Base-by-base conservation (phyloP, 2,329 filamentous ascomycete species). In the Epichloe coenophiala region DNA sequence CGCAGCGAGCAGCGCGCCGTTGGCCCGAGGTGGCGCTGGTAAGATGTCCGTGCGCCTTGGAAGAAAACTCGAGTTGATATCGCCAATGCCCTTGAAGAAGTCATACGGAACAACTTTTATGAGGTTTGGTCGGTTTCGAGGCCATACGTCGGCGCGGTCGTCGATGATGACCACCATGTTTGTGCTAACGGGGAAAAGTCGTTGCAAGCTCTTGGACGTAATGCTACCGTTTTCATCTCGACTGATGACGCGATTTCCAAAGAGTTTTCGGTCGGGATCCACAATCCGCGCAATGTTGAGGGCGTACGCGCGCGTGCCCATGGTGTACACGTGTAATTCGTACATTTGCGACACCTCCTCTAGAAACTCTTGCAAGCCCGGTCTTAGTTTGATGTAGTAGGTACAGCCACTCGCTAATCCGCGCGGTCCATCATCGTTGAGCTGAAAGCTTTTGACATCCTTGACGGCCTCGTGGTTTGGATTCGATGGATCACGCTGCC, bases 151-250 rank as follows among this genome's bases (percentile, higher is more conserved):
- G 49, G 88, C 88, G 58, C 93, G 81, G 67, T 98, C 93, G 63
- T 98, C 93, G 57, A 98, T 98, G 60, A 98, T 96, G 52, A 96
- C 90, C 1, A 96, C 94, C 93, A 98, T 98, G 67, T 95, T 91
- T 5, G 91, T 97, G 67, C 94, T 94, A 53, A 95, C 88, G 5
- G 94, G 93, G 65, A 98, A 98, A 13, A 98, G 69, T 7, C 93
- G 81, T 62, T 93, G 86, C 33, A 98, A 72, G 58, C 83, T 93
- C 74, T 98, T 98, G 53, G 86, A 83, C 3, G 84, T 87, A 65
- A 97, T 83, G 65, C 86, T 96, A 50, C 91, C 91, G 63, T 94
- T 98, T 69, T 98, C 93, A 64, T 97, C 91, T 60, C 93, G 85
- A 67, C 91, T 97, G 61, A 98, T 86, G 60, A 98, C 90, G 50